Evolutionary conservation across 345 rosid genomes (phyloP).

Genomic region (Gossypium thurberi): DNA sequence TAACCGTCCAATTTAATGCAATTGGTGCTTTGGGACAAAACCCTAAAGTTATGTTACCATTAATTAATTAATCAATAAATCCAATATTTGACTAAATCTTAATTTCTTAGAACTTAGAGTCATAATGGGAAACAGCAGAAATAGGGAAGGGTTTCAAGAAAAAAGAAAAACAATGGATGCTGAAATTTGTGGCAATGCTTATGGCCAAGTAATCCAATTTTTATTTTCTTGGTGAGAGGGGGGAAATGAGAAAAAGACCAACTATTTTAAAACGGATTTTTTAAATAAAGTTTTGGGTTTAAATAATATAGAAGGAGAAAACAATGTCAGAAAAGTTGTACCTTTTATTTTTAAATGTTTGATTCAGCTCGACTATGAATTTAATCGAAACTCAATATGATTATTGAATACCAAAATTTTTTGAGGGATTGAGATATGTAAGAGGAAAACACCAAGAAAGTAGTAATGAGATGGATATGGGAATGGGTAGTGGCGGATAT

Average conservation of each 20-base stretch:
- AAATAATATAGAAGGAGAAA: no score
- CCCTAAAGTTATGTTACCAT: not conserved
- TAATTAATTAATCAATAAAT: not conserved
- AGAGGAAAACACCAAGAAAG: no score
- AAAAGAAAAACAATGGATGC: not conserved
- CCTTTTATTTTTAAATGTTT: no score
- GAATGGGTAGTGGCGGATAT: constrained; percentile 21
- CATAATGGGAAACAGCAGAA: not conserved
- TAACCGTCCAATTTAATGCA: not conserved
- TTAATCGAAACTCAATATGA: no score
- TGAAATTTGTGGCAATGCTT: constrained; percentile 4
- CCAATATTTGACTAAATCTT: not conserved
- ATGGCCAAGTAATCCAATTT: not conserved
- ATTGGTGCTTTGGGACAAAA: not conserved
- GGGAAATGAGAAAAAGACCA: no score
- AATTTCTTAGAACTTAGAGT: not conserved
- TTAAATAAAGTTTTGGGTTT: no score
- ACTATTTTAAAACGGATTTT: no score
- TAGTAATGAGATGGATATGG: no score
- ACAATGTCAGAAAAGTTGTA: no score
- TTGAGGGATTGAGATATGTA: not conserved
- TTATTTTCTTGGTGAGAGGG: not conserved
- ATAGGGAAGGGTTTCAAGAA: not conserved
- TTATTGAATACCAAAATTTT: no score
- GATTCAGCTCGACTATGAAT: no score